Base-by-base conservation (phyloP, 441 rosid species). In the Erodium trifolium region DNA sequence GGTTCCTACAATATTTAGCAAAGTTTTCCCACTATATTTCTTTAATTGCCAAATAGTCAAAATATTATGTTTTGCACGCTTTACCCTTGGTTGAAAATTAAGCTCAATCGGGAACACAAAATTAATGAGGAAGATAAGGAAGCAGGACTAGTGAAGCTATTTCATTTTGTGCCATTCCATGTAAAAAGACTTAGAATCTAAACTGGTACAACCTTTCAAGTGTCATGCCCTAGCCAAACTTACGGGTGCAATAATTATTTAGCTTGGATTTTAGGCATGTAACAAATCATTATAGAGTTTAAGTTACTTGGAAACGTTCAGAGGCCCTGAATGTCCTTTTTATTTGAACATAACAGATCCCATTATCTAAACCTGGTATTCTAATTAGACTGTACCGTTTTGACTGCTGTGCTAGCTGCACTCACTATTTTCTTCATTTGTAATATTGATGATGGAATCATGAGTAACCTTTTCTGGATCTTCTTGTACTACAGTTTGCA, bases 401-500 rank as follows among this genome's bases (percentile, higher is more conserved):
- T 63, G 17, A 63, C 16, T 63, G 66, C 27, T n/a, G 4, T 63
- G 5, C 39, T 31, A 27, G 66, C 9, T 63, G 66, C 39, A 16
- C 29, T 29, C 37, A 27, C 37, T 11, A 27, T 63, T 43, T 31
- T 47, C 69, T 39, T 49, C 29, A 39, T 31, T 70, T 75, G 55
- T 39, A 17, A 62, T 53, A 49, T 73, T 37, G 19, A 67, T n/a
- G 60, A 69, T 63, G 23, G 45, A 70, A 59, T 59, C 39, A 5
- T 53, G 16, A 60, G 13, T 66, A 12, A 27, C 60, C 43, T 1
- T 65, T 27, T 64, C 10, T 49, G 67, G 65, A 66, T 71, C 70
- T 53, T 68, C 68, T 29, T 79, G 66, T 37, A 43, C 67, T 49
- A 65, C 71, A 95, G 99, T 68, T 84, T 95, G 76, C 87, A 86